Conservation (phyloP, 768 basidiomycete genomes). For the Pholiota microspora region DNA sequence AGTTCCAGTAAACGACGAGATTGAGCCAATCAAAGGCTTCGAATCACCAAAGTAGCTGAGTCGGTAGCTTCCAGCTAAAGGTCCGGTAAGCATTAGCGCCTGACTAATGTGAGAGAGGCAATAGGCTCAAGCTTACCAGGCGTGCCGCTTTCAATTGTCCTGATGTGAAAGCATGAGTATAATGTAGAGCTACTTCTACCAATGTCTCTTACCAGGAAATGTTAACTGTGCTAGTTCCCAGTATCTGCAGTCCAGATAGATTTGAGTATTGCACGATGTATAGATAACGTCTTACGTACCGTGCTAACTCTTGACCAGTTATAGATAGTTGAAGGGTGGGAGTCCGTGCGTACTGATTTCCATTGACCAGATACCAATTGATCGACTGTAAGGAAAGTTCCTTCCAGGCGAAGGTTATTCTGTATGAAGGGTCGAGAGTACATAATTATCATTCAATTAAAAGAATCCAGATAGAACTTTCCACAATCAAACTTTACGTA, state of each 20-base stretch:
- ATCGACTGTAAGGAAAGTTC: slow-evolving; percentile 71
- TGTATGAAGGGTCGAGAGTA: slow-evolving; percentile 23
- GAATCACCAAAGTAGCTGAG: slow-evolving; percentile 72
- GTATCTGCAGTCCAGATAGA: slow-evolving; percentile 32
- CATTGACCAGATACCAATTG: slow-evolving; percentile 47
- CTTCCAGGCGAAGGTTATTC: slow-evolving; percentile 78
- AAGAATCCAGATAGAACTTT: slow-evolving; percentile 4
- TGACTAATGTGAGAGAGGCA: slow-evolving; percentile 10
- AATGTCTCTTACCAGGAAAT: slow-evolving; percentile 56
- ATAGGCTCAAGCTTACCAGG: slow-evolving; percentile 39
- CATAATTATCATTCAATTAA: slow-evolving; percentile 6
- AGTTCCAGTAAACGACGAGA: slow-evolving; percentile 58
- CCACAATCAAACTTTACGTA: slow-evolving; percentile 29
- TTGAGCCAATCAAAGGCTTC: slow-evolving; percentile 64
- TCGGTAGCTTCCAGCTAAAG: slow-evolving; percentile 63
- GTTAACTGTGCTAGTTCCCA: slow-evolving; percentile 63
- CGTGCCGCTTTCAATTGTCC: slow-evolving; percentile 43
- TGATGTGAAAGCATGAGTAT: slow-evolving; percentile 9
- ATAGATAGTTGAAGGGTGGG: slow-evolving; percentile 74
- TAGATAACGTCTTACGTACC: slow-evolving; percentile 30
- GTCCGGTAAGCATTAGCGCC: slow-evolving; percentile 2
- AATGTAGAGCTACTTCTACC: neutral
- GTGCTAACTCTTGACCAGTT: slow-evolving; percentile 60
- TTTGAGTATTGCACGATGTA: neutral
- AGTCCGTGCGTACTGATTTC: slow-evolving; percentile 65